phyloP scores from a whole-genome alignment of 306 rosid species.

The Vachellia pachyceras region DNA sequence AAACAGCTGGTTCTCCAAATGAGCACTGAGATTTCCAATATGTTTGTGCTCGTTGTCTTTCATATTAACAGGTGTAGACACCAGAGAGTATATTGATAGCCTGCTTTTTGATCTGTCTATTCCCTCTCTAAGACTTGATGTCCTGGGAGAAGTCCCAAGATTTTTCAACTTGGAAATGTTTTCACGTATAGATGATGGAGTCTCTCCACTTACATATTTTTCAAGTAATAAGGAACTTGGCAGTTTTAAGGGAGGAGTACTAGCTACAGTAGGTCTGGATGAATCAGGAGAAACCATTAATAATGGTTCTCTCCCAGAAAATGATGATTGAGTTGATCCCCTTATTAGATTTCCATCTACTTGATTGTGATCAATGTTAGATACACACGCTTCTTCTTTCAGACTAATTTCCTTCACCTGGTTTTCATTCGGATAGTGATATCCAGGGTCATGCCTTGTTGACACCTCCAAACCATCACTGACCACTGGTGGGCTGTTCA shows the following conservation, averaged over 20 bases:
- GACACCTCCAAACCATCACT: constrained; percentile 45
- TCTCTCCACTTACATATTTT: constrained; percentile 37
- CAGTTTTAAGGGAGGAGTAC: constrained; percentile 51
- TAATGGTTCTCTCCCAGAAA: constrained; percentile 39
- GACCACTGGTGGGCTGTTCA: constrained; percentile 36
- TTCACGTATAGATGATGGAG: constrained; percentile 51
- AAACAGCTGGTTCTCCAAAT: constrained; percentile 48
- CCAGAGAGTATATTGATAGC: constrained; percentile 65
- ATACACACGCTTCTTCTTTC: constrained; percentile 27
- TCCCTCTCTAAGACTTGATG: constrained; percentile 67
- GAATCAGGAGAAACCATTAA: constrained; percentile 46
- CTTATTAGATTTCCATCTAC: constrained; percentile 43
- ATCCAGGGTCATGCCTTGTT: constrained; percentile 37
- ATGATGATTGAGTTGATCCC: constrained; percentile 36
- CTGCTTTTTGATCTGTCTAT: constrained; percentile 53
- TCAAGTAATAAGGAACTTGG: constrained; percentile 34
- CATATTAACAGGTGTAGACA: constrained; percentile 43
- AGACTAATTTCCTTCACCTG: constrained; percentile 43
- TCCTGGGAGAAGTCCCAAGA: constrained; percentile 56
- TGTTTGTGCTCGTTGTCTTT: constrained; percentile 44
- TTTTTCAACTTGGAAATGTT: constrained; percentile 57
- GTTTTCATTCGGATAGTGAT: constrained; percentile 36
- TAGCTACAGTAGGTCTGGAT: constrained; percentile 38
- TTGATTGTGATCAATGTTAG: constrained; percentile 36
- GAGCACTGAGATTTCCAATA: constrained; percentile 46